Conservation (phyloP, 768 basidiomycete species). For the Mycena galericulata region DNA sequence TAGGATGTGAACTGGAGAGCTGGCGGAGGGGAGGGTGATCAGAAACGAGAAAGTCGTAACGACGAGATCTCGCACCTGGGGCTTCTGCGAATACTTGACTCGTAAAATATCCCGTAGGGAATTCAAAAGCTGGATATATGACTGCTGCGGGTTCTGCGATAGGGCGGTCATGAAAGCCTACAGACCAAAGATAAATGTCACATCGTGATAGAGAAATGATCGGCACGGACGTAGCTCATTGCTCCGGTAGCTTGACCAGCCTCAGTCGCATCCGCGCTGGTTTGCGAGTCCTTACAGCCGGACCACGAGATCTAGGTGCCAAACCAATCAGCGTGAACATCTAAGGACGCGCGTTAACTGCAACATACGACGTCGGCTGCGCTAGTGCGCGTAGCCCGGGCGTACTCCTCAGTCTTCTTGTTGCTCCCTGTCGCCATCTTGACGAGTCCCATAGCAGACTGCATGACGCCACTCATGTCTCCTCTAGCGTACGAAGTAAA, state of each 20-base stretch:
- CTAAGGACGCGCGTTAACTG: neutral
- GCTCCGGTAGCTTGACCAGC: conserved; percentile 78
- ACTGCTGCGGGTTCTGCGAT: conserved; percentile 61
- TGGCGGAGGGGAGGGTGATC: conserved; percentile 31
- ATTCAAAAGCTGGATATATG: conserved; percentile 62
- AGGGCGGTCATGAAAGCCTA: conserved; percentile 72
- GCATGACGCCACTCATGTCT: conserved; percentile 84
- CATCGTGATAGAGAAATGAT: neutral
- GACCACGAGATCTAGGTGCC: conserved; percentile 80
- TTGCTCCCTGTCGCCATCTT: conserved; percentile 78
- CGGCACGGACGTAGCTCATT: conserved; percentile 76
- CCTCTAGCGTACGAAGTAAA: conserved; percentile 81
- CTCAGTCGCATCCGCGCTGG: conserved; percentile 83
- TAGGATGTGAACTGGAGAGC: conserved; percentile 54
- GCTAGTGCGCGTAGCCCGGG: conserved; percentile 77
- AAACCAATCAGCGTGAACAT: neutral
- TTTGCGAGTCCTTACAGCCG: conserved; percentile 85
- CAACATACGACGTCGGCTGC: conserved; percentile 85
- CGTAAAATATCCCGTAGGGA: conserved; percentile 57
- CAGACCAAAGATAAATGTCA: neutral
- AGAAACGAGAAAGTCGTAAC: neutral
- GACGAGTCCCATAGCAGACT: conserved; percentile 77
- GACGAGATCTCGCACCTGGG: conserved; percentile 62
- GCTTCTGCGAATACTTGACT: conserved; percentile 67
- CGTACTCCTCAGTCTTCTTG: conserved; percentile 71